Base-by-base conservation (phyloP, 306 rosid species). In the Oemleria cerasiformis region DNA sequence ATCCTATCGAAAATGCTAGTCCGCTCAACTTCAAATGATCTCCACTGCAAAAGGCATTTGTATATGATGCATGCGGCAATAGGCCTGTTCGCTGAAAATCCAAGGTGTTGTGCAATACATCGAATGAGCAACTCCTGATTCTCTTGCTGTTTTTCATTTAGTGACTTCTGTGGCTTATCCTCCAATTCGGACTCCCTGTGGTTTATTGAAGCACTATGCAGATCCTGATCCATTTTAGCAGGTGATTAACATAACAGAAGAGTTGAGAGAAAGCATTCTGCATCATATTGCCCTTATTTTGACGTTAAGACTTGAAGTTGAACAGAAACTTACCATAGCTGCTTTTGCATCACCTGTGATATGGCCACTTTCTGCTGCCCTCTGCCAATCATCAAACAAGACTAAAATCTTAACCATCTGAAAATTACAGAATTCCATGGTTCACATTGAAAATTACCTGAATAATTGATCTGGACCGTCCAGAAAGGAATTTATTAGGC, bases 111-210 rank as follows among this genome's bases (percentile, higher is more conserved):
- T 53, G 99, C 81, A 60, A 95, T 87, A 75, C 96, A 86, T 76
- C 84, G 84, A 73, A 95, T 85, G 81, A 95, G 83, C 70, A 92
- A 63, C 55, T 95, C 99, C 77, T 95, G 99, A 81, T 95, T 89
- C 88, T 95, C 99, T 92, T 95, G 99, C 84, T 95, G 99, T 76
- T 95, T 95, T 65, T 95, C 99, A 80, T 95, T 95, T 53, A 95
- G 96, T 63, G 96, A 95, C 79, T 92, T 95, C 81, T 95, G 99
- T 65, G 97, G 97, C 77, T 85, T 92, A 69, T 92, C 99, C 86
- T 95, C 99, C 62, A 90, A 82, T 76, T 91, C 99, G 66, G 97
- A 53, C 39, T 91, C 96, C 87, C 91, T 85, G 13, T 87, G 97
- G 78, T 78, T 85, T 58, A 85, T 68, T 42, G 96, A 84, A 73